Evolutionary conservation across 768 basidiomycete species (phyloP).

Genomic region (Strobilomyces dryophilus): DNA sequence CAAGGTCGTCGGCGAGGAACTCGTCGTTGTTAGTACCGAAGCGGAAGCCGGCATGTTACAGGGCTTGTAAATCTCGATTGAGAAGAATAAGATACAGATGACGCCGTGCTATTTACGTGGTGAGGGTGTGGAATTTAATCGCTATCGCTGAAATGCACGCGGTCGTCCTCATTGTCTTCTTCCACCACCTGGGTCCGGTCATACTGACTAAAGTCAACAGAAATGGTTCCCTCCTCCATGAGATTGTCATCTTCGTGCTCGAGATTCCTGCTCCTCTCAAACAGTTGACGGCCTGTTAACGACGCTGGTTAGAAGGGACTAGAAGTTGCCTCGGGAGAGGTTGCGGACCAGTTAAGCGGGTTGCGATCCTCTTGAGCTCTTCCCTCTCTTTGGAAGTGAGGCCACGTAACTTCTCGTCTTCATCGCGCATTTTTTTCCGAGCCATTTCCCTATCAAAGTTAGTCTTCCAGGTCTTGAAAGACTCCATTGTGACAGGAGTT

Average conservation of each 20-base stretch:
- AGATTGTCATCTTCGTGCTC: conserved; percentile 71
- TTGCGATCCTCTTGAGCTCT: conserved; percentile 63
- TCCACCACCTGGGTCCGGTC: conserved; percentile 55
- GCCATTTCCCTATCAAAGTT: conserved; percentile 71
- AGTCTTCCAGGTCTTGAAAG: conserved; percentile 78
- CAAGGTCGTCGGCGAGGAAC: conserved; percentile 51
- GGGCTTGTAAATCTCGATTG: conserved; percentile 44
- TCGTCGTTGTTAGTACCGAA: conserved; percentile 48
- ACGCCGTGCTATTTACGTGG: conserved; percentile 2
- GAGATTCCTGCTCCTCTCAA: conserved; percentile 75
- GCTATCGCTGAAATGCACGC: conserved; percentile 80
- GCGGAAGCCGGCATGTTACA: conserved; percentile 54
- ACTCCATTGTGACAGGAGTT: conserved; percentile 82
- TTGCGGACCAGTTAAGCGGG: conserved; percentile 63
- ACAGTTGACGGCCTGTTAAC: conserved; percentile 81
- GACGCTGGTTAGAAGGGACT: conserved; percentile 3
- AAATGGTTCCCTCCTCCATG: conserved; percentile 80
- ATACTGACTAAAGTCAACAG: conserved; percentile 88
- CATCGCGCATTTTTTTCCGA: conserved; percentile 56
- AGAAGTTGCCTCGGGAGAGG: not conserved
- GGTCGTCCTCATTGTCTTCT: conserved; percentile 55
- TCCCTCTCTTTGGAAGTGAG: conserved; percentile 80
- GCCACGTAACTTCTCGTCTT: conserved; percentile 72
- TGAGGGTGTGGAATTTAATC: conserved; percentile 44
- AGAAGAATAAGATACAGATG: conserved; percentile 10